These are phyloP conservation scores for Boletus subcaerulescens DNA, from an alignment of 768 basidiomycete species.

Conservation along the genomic window DNA sequence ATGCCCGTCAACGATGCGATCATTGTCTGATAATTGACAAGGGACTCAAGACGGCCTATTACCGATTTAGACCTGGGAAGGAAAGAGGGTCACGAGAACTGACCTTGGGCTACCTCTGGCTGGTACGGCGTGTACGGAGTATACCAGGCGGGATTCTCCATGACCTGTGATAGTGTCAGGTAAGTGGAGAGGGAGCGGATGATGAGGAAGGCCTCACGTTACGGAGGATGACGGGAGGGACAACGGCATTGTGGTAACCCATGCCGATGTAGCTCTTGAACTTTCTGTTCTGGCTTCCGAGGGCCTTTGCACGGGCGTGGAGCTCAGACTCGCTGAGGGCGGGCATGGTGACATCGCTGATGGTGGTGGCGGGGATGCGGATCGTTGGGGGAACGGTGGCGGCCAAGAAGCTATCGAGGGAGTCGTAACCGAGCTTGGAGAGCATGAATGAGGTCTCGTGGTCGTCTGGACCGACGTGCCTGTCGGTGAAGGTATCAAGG, in stretches of 20 bases:
- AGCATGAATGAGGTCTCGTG: constrained; percentile 84
- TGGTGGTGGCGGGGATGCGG: constrained; percentile 56
- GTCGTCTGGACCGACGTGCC: constrained; percentile 91
- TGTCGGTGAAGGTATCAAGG: constrained; percentile 84
- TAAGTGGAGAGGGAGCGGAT: not conserved
- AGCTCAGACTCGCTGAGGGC: constrained; percentile 87
- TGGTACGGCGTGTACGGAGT: constrained; percentile 96
- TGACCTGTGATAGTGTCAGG: constrained; percentile 47
- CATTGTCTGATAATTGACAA: constrained; percentile 97
- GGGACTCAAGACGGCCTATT: constrained; percentile 88
- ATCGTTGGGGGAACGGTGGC: constrained; percentile 82
- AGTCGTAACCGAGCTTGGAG: constrained; percentile 72
- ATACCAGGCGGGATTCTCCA: constrained; percentile 98
- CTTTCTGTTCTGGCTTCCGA: constrained; percentile 76
- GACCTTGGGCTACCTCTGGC: constrained; percentile 98
- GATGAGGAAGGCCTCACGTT: constrained; percentile 55
- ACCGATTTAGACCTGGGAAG: constrained; percentile 11
- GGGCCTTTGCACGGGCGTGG: constrained; percentile 63
- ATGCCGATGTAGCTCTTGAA: constrained; percentile 96
- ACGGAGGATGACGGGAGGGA: constrained; percentile 92
- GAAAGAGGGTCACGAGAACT: constrained; percentile 10
- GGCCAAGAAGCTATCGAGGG: constrained; percentile 84
- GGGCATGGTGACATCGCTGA: constrained; percentile 68
- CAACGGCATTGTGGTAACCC: constrained; percentile 94
- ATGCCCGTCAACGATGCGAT: constrained; percentile 90